These are phyloP conservation scores for Solanum phureja DNA, from an alignment of 257 asterid species.

Conservation along the genomic window DNA sequence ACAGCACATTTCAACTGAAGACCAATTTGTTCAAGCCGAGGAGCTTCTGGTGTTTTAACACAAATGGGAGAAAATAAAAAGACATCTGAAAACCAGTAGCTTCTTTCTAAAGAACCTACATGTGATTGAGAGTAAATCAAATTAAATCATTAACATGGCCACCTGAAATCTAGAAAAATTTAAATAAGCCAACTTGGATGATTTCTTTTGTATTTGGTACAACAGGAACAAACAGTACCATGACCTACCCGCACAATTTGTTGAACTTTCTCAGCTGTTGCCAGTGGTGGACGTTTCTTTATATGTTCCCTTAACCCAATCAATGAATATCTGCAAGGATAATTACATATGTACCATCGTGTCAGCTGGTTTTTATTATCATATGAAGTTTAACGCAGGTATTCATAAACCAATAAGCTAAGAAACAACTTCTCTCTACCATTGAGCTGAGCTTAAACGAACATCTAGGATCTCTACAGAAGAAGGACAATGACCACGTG, in stretches of 20 bases:
- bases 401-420: neutral
- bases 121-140: neutral
- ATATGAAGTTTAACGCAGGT: neutral
- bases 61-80: neutral
- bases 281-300: constrained; percentile 97
- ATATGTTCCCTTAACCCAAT: constrained; percentile 84
- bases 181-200: neutral
- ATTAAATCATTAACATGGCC: neutral
- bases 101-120: neutral
- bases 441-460: neutral
- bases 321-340: constrained; percentile 52
- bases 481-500: neutral
- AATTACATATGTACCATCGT: neutral
- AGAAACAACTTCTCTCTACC: neutral
- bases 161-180: neutral
- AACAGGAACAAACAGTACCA: neutral
- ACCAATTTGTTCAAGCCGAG: neutral
- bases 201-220: neutral
- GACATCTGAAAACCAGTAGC: neutral
- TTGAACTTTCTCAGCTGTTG: constrained; percentile 93
- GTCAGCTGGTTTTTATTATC: neutral
- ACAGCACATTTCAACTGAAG: neutral
- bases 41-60: neutral
- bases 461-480: neutral
- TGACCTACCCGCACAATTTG: constrained; percentile 72